Conservation (phyloP, 208 protist species). For the Angomonas desouzai region DNA sequence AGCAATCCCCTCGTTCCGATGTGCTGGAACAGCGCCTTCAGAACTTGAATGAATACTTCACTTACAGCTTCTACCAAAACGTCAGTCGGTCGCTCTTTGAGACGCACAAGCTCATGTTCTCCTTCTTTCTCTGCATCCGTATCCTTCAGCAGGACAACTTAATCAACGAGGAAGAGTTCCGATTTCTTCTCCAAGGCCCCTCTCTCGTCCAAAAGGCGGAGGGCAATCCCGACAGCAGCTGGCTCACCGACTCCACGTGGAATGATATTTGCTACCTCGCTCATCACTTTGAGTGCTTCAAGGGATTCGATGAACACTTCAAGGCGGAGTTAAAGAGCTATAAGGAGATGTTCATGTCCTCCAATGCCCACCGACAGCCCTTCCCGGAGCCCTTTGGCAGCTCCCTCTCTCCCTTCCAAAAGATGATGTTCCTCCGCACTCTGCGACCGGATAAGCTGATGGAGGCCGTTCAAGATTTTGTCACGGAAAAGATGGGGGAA, state of each 20-base stretch:
- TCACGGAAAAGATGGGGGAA: conserved; percentile 87
- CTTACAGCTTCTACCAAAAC: conserved; percentile 95
- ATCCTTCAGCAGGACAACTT: conserved; percentile 66
- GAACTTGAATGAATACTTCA: conserved; percentile 94
- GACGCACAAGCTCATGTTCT: conserved; percentile 95
- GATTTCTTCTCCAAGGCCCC: conserved; percentile 91
- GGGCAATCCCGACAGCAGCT: conserved; percentile 84
- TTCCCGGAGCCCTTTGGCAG: conserved; percentile 77
- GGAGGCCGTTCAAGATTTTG: conserved; percentile 94
- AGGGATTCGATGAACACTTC: conserved; percentile 81
- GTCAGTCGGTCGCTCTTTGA: conserved; percentile 95
- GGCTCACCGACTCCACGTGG: conserved; percentile 95
- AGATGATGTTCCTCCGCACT: conserved; percentile 94
- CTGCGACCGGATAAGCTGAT: conserved; percentile 97
- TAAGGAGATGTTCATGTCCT: conserved; percentile 90
- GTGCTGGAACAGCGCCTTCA: conserved; percentile 77
- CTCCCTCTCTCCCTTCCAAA: conserved; percentile 90
- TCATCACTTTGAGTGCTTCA: conserved; percentile 82
- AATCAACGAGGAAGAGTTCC: conserved; percentile 82
- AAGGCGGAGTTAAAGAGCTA: conserved; percentile 69
- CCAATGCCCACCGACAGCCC: conserved; percentile 75
- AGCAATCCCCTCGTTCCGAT: conserved; percentile 76
- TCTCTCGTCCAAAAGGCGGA: conserved; percentile 65
- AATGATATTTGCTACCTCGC: conserved; percentile 87
- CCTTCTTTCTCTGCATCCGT: conserved; percentile 91